phyloP scores from a whole-genome alignment of 202 grass and related monocot species.

The Schoenoplectus triqueter region DNA sequence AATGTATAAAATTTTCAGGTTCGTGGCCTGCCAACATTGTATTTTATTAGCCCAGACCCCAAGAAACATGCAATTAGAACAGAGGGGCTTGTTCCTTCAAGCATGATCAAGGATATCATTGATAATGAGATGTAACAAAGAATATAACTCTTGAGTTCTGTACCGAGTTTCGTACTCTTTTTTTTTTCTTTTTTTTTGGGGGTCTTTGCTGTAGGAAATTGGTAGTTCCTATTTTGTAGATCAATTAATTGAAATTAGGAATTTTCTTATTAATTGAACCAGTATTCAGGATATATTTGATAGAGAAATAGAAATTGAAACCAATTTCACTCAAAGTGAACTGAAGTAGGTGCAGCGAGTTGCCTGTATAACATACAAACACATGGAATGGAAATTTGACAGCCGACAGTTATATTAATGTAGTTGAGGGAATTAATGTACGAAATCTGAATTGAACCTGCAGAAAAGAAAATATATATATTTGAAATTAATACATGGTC shows the following conservation, averaged over 20 bases:
- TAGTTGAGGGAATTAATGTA: too few relatives aligned
- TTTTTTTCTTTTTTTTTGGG: background rate
- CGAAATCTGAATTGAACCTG: too few relatives aligned
- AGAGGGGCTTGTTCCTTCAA: conserved; percentile 73
- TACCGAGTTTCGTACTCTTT: too few relatives aligned
- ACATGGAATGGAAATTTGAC: background rate
- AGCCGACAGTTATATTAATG: too few relatives aligned
- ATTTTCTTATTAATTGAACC: background rate
- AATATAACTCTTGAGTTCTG: conserved; percentile 7
- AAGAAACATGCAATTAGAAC: conserved; percentile 82
- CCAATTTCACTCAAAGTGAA: background rate
- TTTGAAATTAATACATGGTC: too few relatives aligned
- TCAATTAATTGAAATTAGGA: conserved; percentile 16
- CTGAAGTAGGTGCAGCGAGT: background rate
- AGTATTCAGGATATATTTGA: background rate
- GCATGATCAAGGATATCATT: conserved; percentile 84
- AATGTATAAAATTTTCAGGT: conserved; percentile 52
- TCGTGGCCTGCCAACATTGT: conserved; percentile 73
- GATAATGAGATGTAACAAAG: conserved; percentile 80
- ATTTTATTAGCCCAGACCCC: conserved; percentile 87
- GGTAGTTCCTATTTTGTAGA: conserved; percentile 17
- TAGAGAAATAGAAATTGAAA: background rate
- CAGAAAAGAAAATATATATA: too few relatives aligned
- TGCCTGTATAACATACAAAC: background rate
- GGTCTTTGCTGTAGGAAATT: conserved; percentile 5